Conservation (phyloP, 164 flowering plant genomes). For the Dillenia turbinata region DNA sequence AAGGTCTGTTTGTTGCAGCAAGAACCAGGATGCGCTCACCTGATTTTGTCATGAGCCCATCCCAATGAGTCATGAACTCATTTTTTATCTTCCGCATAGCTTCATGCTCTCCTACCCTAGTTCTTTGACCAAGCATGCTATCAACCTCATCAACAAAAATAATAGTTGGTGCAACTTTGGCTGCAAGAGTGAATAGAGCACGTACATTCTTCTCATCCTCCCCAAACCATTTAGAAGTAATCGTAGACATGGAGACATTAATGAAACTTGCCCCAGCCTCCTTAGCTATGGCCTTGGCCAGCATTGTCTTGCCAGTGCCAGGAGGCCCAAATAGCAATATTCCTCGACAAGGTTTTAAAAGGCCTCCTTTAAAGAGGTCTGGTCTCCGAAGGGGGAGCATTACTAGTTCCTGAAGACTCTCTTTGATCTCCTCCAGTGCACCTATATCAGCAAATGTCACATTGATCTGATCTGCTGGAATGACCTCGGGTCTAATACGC, state of each 20-base stretch:
- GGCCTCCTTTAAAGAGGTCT: slow-evolving; percentile 87
- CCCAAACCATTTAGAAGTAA: slow-evolving; percentile 98
- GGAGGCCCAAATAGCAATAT: slow-evolving; percentile 95
- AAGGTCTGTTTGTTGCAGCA: slow-evolving; percentile 96
- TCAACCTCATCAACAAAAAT: slow-evolving; percentile 96
- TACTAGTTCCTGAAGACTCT: slow-evolving; percentile 90
- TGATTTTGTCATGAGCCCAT: slow-evolving; percentile 74
- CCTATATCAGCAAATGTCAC: slow-evolving; percentile 92
- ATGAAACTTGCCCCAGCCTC: slow-evolving; percentile 99
- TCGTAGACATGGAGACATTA: slow-evolving; percentile 96
- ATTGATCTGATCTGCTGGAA: slow-evolving; percentile 75
- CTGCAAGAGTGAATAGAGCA: slow-evolving; percentile 84
- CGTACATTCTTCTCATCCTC: slow-evolving; percentile 97
- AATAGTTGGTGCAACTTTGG: slow-evolving; percentile 93
- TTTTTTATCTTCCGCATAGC: slow-evolving; percentile 97
- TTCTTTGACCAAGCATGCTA: slow-evolving; percentile 95
- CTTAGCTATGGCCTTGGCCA: slow-evolving; percentile 95
- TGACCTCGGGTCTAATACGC: slow-evolving; percentile 91
- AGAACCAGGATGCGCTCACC: slow-evolving; percentile 89
- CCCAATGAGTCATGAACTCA: slow-evolving; percentile 99
- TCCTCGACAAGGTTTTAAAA: slow-evolving; percentile 90
- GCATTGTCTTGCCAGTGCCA: slow-evolving; percentile 97
- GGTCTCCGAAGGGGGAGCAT: slow-evolving; percentile 97
- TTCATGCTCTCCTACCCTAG: slow-evolving; percentile 88
- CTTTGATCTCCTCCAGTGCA: slow-evolving; percentile 80